Base-by-base conservation (phyloP, 805 yeast genomes). In the Saccharomycopsis sp. region DNA sequence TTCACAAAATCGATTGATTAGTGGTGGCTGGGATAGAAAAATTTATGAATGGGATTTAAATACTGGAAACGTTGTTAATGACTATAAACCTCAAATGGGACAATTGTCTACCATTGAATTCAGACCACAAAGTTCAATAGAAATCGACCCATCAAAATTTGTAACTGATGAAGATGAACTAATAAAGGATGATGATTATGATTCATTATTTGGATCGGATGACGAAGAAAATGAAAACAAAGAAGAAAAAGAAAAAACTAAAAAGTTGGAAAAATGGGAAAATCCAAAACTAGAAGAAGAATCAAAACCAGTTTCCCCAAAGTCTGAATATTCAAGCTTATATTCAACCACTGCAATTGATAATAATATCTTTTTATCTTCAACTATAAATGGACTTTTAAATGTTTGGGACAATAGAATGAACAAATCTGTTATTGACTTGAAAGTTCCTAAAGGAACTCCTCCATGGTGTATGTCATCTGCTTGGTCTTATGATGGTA, bases 381-480 rank as follows among this genome's bases (percentile, higher is more conserved):
- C 95, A 0, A 73, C 87, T 5, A 76, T 87, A 40, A 92, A 88
- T 56, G 98, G 98, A 4, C 66, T 77, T 0, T 57, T 88, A 2
- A 74, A 73, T 45, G 59, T 92, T 3, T 88, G 96, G 95, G 98
- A 92, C 57, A 60, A 70, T 3, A 68, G 98, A 43, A 56, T 62
- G 1, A 53, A 60, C 12, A 46, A 55, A 10, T 44, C 21, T 3
- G 77, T 69, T 0, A 54, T 76, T 14, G 66, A 66, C 29, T 56
- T 77, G 12, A 69, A 59, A 18, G 70, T 78, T 1, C 78, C 85
- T 1, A 62, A 69, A 8, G 74, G 74, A 1, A 70, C 80, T 0
- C 95, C 97, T 0, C 97, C 97, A 0, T 92, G 97, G 97, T 81
- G 95, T 58, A 76, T 81, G 70, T 72, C 85, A 5, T 74, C 95